Conservation (phyloP, 1,284 basidiomycete species). For the Pholiota adiposa region DNA sequence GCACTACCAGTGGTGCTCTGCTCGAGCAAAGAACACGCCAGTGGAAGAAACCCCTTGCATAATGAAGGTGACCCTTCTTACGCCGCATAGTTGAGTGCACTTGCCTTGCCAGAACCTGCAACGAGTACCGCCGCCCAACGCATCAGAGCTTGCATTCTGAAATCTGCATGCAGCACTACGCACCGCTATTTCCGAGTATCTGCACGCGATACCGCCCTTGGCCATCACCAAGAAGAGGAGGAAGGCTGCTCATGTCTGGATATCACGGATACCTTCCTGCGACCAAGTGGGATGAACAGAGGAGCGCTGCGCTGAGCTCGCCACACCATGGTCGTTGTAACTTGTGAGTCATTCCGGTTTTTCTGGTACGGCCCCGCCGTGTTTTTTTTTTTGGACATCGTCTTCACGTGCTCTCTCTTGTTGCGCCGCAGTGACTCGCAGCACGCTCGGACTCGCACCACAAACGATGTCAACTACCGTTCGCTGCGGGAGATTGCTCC, state of each 20-base stretch:
- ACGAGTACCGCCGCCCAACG: not conserved
- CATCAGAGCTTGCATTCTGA: not conserved
- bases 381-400: no score
- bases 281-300: not conserved
- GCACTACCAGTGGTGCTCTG: constrained; percentile 54
- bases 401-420: not conserved
- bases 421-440: not conserved
- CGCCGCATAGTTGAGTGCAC: constrained; percentile 13
- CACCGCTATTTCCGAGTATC: constrained; percentile 61
- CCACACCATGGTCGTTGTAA: not conserved
- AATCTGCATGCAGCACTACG: constrained; percentile 6
- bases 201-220: constrained; percentile 52
- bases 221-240: constrained; percentile 52
- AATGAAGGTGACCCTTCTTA: no score
- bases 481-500: not conserved
- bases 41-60: no score
- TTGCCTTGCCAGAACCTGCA: constrained; percentile 50
- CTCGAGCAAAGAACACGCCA: constrained; percentile 2
- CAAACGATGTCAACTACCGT: not conserved
- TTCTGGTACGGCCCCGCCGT: not conserved
- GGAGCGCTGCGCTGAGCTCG: not conserved
- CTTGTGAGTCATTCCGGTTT: not conserved
- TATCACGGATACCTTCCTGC: not conserved
- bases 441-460: not conserved
- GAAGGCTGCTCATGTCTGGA: constrained; percentile 8